A percentile compares a stretch with the other conserved stretches of the same genome.
These are phyloP conservation scores for Fusarium sterilihyphosum DNA, from an alignment of 2,329 filamentous ascomycete genomes.

Conservation along the genomic window DNA sequence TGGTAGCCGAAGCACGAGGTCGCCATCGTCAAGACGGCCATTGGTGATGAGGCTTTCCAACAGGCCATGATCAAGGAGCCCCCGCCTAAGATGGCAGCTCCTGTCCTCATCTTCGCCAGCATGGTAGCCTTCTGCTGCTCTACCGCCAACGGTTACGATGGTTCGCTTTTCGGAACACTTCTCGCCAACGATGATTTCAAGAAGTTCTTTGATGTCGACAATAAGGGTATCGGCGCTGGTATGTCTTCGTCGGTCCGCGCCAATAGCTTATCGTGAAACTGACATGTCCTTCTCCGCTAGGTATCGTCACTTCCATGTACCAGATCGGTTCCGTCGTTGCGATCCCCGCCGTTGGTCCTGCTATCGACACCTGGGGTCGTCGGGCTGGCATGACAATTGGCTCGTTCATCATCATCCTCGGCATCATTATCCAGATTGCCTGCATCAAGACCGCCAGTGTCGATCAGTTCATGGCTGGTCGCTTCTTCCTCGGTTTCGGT, in stretches of 20 bases:
- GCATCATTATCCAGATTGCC: slow-evolving; percentile 57
- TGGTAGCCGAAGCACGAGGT: slow-evolving; percentile 12
- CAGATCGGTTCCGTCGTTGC: slow-evolving; percentile 60
- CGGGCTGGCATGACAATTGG: slow-evolving; percentile 59
- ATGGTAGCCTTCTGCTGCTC: slow-evolving; percentile 45
- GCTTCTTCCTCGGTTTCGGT: slow-evolving; percentile 69
- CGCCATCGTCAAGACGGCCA: slow-evolving; percentile 34
- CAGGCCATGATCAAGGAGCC: slow-evolving; percentile 46
- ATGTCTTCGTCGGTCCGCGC: no score
- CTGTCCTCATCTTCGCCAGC: slow-evolving; percentile 37
- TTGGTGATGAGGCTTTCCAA: slow-evolving; percentile 43
- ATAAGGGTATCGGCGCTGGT: slow-evolving; percentile 40
- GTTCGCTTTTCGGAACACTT: slow-evolving; percentile 61
- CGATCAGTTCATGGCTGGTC: slow-evolving; percentile 62
- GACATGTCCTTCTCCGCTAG: no score
- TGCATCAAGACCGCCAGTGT: slow-evolving; percentile 41
- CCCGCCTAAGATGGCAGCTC: slow-evolving; percentile 28
- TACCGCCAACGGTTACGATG: slow-evolving; percentile 54
- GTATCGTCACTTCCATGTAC: slow-evolving; percentile 54
- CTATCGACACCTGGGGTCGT: slow-evolving; percentile 59
- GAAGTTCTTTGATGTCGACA: slow-evolving; percentile 52
- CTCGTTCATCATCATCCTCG: slow-evolving; percentile 54
- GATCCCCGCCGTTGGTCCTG: slow-evolving; percentile 59
- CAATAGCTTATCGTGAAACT: no score
- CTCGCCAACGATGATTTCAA: slow-evolving; percentile 59